Evolutionary conservation across 164 flowering plant species (phyloP), one percentile per base, ranked within the genome.

Genomic region (Macadamia tetraphylla): DNA sequence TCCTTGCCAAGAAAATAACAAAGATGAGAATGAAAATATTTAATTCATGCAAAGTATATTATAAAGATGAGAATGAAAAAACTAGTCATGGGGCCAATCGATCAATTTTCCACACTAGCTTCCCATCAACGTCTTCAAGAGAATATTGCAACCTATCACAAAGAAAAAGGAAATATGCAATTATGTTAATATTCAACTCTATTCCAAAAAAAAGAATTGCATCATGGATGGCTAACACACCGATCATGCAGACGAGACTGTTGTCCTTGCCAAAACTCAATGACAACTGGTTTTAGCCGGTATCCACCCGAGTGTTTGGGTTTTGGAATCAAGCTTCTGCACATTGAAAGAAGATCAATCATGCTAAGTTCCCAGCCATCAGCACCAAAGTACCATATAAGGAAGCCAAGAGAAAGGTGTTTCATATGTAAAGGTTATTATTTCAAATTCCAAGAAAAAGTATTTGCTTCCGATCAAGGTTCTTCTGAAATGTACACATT

Each of bases 221-320:
- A 60, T 44, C 58, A 60, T 62, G 56, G 32, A 18, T 6, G 56
- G 64, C 35, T 49, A 58, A 59, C 65, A 14, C 68, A 93, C 97
- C 97, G 83, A 79, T 94, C 99, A 80, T 94, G 97, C 77, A 94
- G 80, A 67, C 92, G 92, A 71, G 99, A 92, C 43, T 57, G 75
- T 58, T 92, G 97, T 61, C 99, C 99, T 80, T 94, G 99, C 97
- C 99, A 94, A 77, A 92, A 94, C 74, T 90, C 97, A 67, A 86
- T 76, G 35, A 73, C 67, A 67, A 82, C 83, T 29, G 99, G 99
- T 73, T 77, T 85, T 46, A 94, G 91, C 74, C 97, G 79, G 84
- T 84, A 92, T 67, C 97, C 99, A 67, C 97, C 97, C 97, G 97
- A 94, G 60, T 90, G 61, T 70, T 77, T 77, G n/a, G 97, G 99